Evolutionary conservation across 352 stramenopile species (phyloP).

Genomic region (Globisporangium barbulae): DNA sequence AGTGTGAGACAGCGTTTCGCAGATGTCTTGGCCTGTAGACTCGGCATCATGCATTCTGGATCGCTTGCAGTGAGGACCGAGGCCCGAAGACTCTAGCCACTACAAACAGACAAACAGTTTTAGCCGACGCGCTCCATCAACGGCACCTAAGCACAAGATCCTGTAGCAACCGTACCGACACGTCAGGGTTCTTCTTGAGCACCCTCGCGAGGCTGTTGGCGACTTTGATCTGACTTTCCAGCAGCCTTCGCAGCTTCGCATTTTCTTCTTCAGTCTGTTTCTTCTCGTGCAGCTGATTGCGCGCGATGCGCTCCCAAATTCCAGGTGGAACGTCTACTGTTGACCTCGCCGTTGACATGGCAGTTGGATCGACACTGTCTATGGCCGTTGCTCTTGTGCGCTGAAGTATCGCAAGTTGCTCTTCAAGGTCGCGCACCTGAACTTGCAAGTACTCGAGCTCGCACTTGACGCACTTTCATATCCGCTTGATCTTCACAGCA

Average conservation of each 20-base stretch:
- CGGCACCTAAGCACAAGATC: too few species aligned
- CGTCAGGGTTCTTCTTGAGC: slow-evolving; percentile 24
- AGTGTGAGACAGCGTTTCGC: slow-evolving; percentile 4
- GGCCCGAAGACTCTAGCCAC: background rate
- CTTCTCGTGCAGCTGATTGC: slow-evolving; percentile 30
- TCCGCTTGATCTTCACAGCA: background rate
- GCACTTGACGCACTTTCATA: slow-evolving; percentile 18
- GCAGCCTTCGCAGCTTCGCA: slow-evolving; percentile 19
- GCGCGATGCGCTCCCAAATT: slow-evolving; percentile 37
- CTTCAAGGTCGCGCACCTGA: slow-evolving; percentile 15
- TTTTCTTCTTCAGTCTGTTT: slow-evolving; percentile 36
- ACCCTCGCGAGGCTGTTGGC: slow-evolving; percentile 24
- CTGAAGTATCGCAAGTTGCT: background rate
- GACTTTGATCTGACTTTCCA: slow-evolving; percentile 32
- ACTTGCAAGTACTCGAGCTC: slow-evolving; percentile 27
- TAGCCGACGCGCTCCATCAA: background rate
- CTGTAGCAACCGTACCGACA: background rate
- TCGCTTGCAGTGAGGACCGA: slow-evolving; percentile 4
- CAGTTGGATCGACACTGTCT: background rate
- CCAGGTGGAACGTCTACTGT: background rate
- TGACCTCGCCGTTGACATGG: too few species aligned
- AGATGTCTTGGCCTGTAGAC: background rate
- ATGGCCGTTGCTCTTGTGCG: background rate
- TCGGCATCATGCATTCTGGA: background rate
- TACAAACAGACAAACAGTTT: background rate